phyloP scores from a whole-genome alignment of 768 basidiomycete genomes.

The Tubosaeta brunneosetosa region DNA sequence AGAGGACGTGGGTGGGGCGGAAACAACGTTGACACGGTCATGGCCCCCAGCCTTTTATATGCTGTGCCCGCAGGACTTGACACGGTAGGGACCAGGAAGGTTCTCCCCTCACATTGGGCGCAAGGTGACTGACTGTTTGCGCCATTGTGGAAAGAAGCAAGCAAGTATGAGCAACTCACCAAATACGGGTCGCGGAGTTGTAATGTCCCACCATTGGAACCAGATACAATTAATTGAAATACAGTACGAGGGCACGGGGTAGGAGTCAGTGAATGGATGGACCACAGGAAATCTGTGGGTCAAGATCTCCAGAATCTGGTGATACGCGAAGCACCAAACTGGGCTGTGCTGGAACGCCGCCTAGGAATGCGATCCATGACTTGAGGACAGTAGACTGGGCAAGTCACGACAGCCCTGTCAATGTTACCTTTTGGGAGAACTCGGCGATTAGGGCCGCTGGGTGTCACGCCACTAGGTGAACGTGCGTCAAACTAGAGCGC shows the following conservation, averaged over 20 bases:
- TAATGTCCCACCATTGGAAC: slow-evolving; percentile 9
- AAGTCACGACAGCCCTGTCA: slow-evolving; percentile 1
- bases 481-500: slow-evolving; percentile 7
- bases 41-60: slow-evolving; percentile 15
- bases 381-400: background rate
- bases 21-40: slow-evolving; percentile 1
- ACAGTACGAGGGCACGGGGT: slow-evolving; percentile 5
- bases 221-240: background rate
- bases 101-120: slow-evolving; percentile 21
- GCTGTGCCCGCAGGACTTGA: slow-evolving; percentile 17
- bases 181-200: slow-evolving; percentile 31
- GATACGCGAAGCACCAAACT: slow-evolving; percentile 5
- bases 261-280: background rate
- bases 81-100: slow-evolving; percentile 15
- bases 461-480: slow-evolving; percentile 23
- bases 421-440: background rate
- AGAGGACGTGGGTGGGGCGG: background rate
- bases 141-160: slow-evolving; percentile 24
- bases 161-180: slow-evolving; percentile 21
- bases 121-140: slow-evolving; percentile 18
- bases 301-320: background rate
- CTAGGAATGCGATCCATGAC: slow-evolving; percentile 5
- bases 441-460: background rate
- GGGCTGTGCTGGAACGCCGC: slow-evolving; percentile 6
- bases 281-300: slow-evolving; percentile 4